These are phyloP conservation scores for Earliella scabrosa DNA, from an alignment of 1,284 basidiomycete species.

Conservation along the genomic window DNA sequence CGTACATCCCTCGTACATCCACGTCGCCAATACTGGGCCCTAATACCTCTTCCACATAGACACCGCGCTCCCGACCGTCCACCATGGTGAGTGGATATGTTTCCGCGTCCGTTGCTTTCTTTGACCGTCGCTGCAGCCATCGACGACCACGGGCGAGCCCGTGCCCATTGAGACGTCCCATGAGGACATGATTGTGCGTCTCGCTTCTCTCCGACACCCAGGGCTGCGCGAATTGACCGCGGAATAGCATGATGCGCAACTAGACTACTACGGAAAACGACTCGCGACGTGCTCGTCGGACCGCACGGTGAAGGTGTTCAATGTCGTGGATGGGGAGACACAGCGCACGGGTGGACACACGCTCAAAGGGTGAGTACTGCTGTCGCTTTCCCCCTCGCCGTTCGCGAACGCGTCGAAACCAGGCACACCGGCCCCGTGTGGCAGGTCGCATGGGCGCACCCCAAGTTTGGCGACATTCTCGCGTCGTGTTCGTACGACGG, in stretches of 20 bases:
- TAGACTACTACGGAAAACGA: conserved; percentile 97
- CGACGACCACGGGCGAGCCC: conserved; percentile 64
- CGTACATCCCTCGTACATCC: too few species aligned
- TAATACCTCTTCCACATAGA: too few species aligned
- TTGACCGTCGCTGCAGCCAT: conserved; percentile 41
- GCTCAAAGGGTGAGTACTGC: conserved; percentile 75
- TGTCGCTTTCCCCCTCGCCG: background rate
- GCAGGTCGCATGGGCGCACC: conserved; percentile 99
- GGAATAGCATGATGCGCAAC: conserved; percentile 91
- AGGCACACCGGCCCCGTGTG: conserved; percentile 97
- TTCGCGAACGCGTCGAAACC: background rate
- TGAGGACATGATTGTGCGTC: conserved; percentile 92
- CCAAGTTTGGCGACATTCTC: conserved; percentile 94
- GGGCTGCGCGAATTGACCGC: conserved; percentile 12
- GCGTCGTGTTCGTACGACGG: conserved; percentile 98
- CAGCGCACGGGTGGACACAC: conserved; percentile 74
- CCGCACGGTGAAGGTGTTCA: conserved; percentile 94
- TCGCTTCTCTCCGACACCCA: background rate
- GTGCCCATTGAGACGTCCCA: conserved; percentile 89
- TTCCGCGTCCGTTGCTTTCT: background rate
- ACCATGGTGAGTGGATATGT: background rate
- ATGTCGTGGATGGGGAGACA: conserved; percentile 87
- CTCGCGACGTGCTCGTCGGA: conserved; percentile 98
- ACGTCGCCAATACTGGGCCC: too few species aligned
- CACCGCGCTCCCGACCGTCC: too few species aligned